Evolutionary conservation across 306 rosid genomes (phyloP), one percentile per base, ranked within the genome.

Genomic region (Mimosa bimucronata): DNA sequence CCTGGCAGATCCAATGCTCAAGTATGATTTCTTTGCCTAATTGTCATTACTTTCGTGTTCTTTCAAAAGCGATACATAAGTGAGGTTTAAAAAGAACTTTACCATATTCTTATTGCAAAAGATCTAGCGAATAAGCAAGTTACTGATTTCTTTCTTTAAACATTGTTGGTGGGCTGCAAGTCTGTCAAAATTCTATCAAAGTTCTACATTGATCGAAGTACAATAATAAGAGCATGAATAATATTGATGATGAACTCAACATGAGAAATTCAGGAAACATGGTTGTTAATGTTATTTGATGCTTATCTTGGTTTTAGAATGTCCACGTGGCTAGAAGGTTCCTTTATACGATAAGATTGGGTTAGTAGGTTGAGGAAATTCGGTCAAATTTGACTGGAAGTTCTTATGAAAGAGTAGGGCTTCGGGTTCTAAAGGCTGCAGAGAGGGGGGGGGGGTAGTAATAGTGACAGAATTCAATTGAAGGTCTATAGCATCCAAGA

Each of bases 1-100:
- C 85, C 86, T 26, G 98, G 98, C 80, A 86, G 97, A 86, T 38
- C 91, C 81, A 83, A 89, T 82, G 87, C 79, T 76, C 94, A 89
- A 81, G 98, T 92, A 91, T 71, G 71, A 37, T 74, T 45, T 77
- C 66, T 55, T 78, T 29, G 65, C 50, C 46, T 67, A 64, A 25
- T 55, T 74, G 62, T 45, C 52, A 21, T 71, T 25, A 45, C 31
- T 64, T n/a, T n/a, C 1, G 73, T n/a, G 52, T 41, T 67, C 31
- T 38, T 67, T 66, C 9, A 4, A 21, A 67, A 67, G 46, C 73
- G 4, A 21, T 40, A 10, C 28, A 1, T 38, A 11, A n/a, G n/a
- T 38, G 73, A 67, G 31, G 9, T 67, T 38, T 21, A n/a, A 37
- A 37, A 66, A 34, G 45, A 34, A 66, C 57, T 74, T 69, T 26